Base-by-base conservation (phyloP, 2,329 filamentous ascomycete species). In the Epicoccum nigrum region DNA sequence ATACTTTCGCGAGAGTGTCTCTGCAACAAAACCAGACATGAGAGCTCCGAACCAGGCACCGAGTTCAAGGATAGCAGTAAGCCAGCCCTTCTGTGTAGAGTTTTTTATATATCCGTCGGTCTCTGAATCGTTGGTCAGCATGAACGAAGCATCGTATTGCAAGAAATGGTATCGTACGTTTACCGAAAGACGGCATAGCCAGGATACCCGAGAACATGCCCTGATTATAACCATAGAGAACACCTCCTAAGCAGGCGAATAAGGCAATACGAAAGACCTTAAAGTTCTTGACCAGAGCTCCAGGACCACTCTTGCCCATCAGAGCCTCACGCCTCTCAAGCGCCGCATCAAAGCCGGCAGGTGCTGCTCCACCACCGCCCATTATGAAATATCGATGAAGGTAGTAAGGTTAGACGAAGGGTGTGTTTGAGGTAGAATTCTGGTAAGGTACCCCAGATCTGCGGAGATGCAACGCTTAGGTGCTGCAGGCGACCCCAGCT, bases 41-140 rank as follows among this genome's bases (percentile, higher is more conserved):
- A 92, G 72, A 0, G 86, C 83, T 30, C 89, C 89, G n/a, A 90
- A 67, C 88, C 88, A 92, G 34, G 88, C 88, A 44, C 88, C 88
- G 2, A 92, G 81, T 67, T 91, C 87, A 20, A 92, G 82, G 57
- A 90, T 90, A 2, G 87, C 79, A 1, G 76, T 77, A 16, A 80
- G 68, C 77, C 77, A 79, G 25, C 77, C 78, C 51, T 78, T 74
- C 50, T 76, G 74, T 3, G 74, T 77, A 11, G 68, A 45, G 25
- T 75, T 64, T 38, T 68, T 53, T 15, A 68, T 69, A 59, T 72
- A 73, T 28, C 64, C 54, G 43, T 75, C 73, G 71, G 80, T 80
- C 32, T 79, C 74, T 76, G 34, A 4, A 40, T n/a, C 9, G 8
- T 21, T 16, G n/a, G 16, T 42, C 17, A 41, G 45, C 25, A 16